Base-by-base conservation (phyloP, 371 early-diverging fungal genomes). In the Mucor racemosus region DNA sequence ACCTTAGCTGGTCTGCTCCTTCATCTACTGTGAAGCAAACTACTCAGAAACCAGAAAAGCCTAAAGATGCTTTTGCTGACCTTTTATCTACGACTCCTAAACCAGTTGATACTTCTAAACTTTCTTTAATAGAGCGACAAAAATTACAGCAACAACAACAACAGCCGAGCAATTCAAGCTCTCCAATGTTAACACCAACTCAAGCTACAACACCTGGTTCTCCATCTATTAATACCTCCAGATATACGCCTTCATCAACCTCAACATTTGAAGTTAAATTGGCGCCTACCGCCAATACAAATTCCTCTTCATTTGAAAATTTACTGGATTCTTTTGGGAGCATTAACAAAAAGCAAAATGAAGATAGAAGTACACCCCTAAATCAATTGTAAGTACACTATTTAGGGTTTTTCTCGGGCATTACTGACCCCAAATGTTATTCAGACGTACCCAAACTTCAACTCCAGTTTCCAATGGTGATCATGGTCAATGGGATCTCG, bases 401-500 rank as follows among this genome's bases (percentile, higher is more conserved):
- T 11, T 57, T 58, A 55, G 17, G 17, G 15, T 7, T 6, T 44
- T 15, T 5, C 13, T n/a, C 6, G 46, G 54, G 15, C 38, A 40
- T 21, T 54, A 34, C 31, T 53, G 48, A 3, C 38, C 31, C 56
- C 14, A n/a, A 17, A 21, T 50, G 9, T 61, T 35, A 26, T 34
- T 61, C 21, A 58, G 56, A 70, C 60, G 73, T 48, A 26, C 62
- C 50, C 61, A 80, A 73, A 61, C 76, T 34, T 68, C 74, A 19
- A 35, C 58, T 14, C 41, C 66, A 26, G 36, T 66, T 17, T 68
- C 64, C 35, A 66, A 31, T 36, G 65, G 65, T 7, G 81, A 81
- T 38, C 64, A 31, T 34, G 65, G 65, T 7, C 80, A 81, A 17
- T 87, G 87, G 87, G 76, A 87, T 53, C 79, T 87, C 41, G 87